Base-by-base conservation (phyloP, 2,329 filamentous ascomycete genomes). In the Erysiphe pisi region DNA sequence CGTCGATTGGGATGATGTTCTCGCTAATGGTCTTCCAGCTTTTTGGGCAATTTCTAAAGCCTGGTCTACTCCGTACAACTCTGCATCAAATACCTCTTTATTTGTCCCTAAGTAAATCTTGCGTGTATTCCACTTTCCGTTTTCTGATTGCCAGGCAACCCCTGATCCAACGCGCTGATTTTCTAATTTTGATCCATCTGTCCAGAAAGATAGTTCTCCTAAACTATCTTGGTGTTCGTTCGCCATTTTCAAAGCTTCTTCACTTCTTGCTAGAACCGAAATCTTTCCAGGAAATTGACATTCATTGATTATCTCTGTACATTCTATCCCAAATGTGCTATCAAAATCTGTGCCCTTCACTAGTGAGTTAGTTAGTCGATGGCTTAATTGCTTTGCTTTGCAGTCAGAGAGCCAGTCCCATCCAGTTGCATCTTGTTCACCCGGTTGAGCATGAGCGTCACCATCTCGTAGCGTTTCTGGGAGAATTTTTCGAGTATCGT, bases 1-100 rank as follows among this genome's bases (percentile, higher is more conserved):
- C 31, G 31, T 36, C n/a, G 6, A 2, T 36, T 36, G 31, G 6
- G 31, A 36, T 36, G 31, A 36, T 36, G 6, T 36, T 36, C 6
- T 36, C 31, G 31, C 31, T 36, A 36, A 36, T 6, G 31, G 31
- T 36, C 31, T 36, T 36, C 31, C 31, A 36, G 31, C 31, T 36
- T 36, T 36, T 36, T 36, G 31, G 31, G 31, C 31, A 36, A 36
- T 36, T 36, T 36, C 31, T 36, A 36, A 36, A 2, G 31, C 31
- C 31, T 36, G 31, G 31, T 36, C 31, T 36, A 36, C 31, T 36
- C 31, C 31, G 31, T 36, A 8, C 49, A 75, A 52, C 43, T 75
- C 71, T 22, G 71, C 71, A 75, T 75, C 45, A 56, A 75, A 43
- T 28, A 75, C 47, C n/a, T 75, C 71, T 52, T 56, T 75, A n/a